Evolutionary conservation across 2,329 filamentous ascomycete species (phyloP).

Genomic region (Podosphaera leucotricha): DNA sequence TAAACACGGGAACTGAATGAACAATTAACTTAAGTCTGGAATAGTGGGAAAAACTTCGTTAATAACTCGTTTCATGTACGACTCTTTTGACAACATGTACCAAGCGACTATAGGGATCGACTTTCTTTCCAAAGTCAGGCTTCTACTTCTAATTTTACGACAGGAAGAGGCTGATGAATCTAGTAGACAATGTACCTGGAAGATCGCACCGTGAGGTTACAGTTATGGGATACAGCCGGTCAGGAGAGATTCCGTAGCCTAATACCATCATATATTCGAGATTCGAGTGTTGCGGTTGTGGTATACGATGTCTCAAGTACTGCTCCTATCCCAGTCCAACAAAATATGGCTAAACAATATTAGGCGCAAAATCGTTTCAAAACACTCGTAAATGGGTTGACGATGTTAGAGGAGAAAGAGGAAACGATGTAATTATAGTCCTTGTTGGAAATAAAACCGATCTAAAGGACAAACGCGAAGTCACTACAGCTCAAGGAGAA

Average conservation of each 20-base stretch:
- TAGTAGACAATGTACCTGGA: constrained; percentile 93
- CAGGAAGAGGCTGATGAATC: constrained; percentile 5
- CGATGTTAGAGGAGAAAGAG: constrained; percentile 85
- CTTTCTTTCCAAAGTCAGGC: constrained; percentile 78
- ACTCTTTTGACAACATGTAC: constrained; percentile 99
- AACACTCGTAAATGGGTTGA: constrained; percentile 99
- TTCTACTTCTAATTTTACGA: constrained; percentile 2
- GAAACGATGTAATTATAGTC: constrained; percentile 97
- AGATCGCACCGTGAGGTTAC: constrained; percentile 87
- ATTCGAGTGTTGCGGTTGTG: constrained; percentile 91
- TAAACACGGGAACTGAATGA: constrained; percentile 4
- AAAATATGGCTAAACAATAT: constrained; percentile 7
- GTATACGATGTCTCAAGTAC: constrained; percentile 93
- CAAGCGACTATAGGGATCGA: constrained; percentile 98
- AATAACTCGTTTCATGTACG: constrained; percentile 99
- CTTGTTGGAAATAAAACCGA: constrained; percentile 98
- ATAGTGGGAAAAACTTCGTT: constrained; percentile 94
- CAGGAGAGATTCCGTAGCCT: constrained; percentile 93
- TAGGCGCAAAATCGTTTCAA: constrained; percentile 85
- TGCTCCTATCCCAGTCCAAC: constrained; percentile 6
- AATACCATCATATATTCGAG: constrained; percentile 95
- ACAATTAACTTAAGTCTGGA: constrained; percentile 7
- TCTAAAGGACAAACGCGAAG: constrained; percentile 91
- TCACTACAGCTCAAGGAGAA: constrained; percentile 87
- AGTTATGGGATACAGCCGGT: constrained; percentile 95